Evolutionary conservation across 192 early-diverging fungal species (phyloP), one percentile per base, ranked within the genome.

Genomic region (Umbelopsis isabellina): DNA sequence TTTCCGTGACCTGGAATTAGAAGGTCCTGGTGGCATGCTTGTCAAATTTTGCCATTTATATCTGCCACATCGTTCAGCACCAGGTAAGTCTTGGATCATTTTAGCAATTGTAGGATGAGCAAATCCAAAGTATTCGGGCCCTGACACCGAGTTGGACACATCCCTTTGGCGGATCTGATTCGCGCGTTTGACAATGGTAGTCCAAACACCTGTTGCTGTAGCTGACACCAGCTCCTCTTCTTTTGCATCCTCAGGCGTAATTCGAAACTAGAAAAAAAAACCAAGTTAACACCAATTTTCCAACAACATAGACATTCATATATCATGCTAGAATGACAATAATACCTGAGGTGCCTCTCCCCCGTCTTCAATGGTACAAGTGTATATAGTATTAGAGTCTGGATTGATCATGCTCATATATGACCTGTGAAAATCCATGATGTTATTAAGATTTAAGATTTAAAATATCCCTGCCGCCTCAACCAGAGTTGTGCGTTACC

Each of bases 61-160:
- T 53, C 81, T 72, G 61, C 79, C 75, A 80, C 91, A 93, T 48
- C 82, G 68, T 20, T 85, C 78, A 0, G 86, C 90, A 23, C 84
- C 83, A 7, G 91, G 92, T 46, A 95, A 74, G 46, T 91, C 91
- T 74, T 95, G 92, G 35, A 95, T 89, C 82, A 91, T 82, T 68
- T 87, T 86, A n/a, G 77, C 73, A 12, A 95, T 87, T 20, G 90
- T 89, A 5, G 89, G 89, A 50, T 91, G 87, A n/a, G 92, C 82
- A 30, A 95, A 87, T 12, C 93, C 93, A 80, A 92, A 95, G 75
- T 90, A 92, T 75, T 95, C 93, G 6, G 92, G 92, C 13, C 93
- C 92, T 4, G 88, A 91, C 3, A 88, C 89, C 41, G 89, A 88
- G 75, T 89, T 91, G 13, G 84, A 82, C 50, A 86, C 83, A 23